Percentiles rank a stretch among this genome's conserved stretches.
phyloP scores from a whole-genome alignment of 139 green algal genomes.

The Tetradesmus lagerheimii region DNA sequence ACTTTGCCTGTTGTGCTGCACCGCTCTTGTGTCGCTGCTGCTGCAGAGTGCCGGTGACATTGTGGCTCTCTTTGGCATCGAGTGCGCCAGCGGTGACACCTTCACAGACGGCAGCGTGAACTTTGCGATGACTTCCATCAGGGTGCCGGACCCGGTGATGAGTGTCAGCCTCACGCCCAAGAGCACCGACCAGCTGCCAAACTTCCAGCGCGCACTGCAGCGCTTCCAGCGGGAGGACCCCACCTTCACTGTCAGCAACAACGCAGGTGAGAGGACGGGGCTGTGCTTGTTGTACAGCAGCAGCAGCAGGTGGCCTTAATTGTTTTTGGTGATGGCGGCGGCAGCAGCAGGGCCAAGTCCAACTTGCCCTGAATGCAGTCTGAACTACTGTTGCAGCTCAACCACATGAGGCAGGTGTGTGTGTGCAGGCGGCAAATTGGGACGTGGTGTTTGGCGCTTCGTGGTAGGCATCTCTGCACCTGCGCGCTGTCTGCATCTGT shows the following conservation, averaged over 20 bases:
- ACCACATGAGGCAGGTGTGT: too few relatives aligned
- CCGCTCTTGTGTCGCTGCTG: neutral
- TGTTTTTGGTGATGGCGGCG: too few relatives aligned
- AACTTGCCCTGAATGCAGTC: too few relatives aligned
- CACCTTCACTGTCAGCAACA: slow-evolving; percentile 90
- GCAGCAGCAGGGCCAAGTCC: too few relatives aligned
- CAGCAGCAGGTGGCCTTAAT: too few relatives aligned
- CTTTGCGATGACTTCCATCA: slow-evolving; percentile 94
- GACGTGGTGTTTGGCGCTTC: too few relatives aligned
- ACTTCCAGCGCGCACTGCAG: slow-evolving; percentile 82
- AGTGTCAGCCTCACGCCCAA: slow-evolving; percentile 92
- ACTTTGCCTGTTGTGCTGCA: too few relatives aligned
- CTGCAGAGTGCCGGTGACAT: slow-evolving; percentile 89
- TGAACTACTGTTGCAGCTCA: too few relatives aligned
- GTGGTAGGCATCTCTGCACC: too few relatives aligned
- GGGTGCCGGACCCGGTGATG: slow-evolving; percentile 98
- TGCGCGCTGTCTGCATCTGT: neutral
- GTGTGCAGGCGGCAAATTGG: too few relatives aligned
- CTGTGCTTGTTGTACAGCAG: neutral
- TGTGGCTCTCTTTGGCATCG: slow-evolving; percentile 98
- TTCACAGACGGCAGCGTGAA: slow-evolving; percentile 88
- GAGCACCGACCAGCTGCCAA: slow-evolving; percentile 70
- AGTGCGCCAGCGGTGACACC: slow-evolving; percentile 97
- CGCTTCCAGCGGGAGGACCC: slow-evolving; percentile 97
- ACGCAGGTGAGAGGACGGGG: neutral